Evolutionary conservation across 1,284 basidiomycete genomes (phyloP).

Genomic region (Amylostereum chailletii): DNA sequence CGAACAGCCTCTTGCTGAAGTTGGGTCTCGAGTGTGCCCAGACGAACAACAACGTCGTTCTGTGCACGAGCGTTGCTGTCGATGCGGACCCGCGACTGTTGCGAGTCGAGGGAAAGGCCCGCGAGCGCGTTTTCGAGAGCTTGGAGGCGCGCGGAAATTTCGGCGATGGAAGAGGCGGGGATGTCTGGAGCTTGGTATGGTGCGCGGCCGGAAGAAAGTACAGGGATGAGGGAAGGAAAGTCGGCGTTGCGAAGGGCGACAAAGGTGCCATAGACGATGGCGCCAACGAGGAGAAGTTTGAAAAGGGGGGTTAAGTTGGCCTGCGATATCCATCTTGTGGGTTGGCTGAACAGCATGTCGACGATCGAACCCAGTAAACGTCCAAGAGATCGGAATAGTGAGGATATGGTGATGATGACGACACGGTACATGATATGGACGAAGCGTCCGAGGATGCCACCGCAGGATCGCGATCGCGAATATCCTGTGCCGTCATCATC

Average conservation of each 20-base stretch:
- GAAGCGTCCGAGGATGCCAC: constrained; percentile 33
- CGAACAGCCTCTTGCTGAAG: constrained; percentile 47
- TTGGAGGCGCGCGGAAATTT: constrained; percentile 54
- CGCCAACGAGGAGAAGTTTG: constrained; percentile 32
- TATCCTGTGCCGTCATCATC: constrained; percentile 4
- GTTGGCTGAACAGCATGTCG: constrained; percentile 37
- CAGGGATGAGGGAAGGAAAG: constrained; percentile 17
- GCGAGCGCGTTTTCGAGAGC: constrained; percentile 56
- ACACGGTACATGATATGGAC: constrained; percentile 27
- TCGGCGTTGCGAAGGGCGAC: constrained; percentile 30
- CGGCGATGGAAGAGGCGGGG: constrained; percentile 61
- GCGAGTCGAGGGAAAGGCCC: constrained; percentile 43
- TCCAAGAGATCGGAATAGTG: constrained; percentile 31
- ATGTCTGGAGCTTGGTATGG: constrained; percentile 37
- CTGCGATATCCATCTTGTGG: constrained; percentile 28
- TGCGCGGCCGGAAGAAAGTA: constrained; percentile 21
- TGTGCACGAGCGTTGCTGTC: constrained; percentile 42
- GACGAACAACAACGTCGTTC: constrained; percentile 39
- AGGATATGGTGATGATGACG: constrained; percentile 14
- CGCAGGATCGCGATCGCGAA: constrained; percentile 29
- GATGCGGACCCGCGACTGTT: constrained; percentile 37
- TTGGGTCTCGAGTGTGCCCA: constrained; percentile 48
- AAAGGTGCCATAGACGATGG: constrained; percentile 34
- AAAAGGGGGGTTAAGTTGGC: constrained; percentile 23
- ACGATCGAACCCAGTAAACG: constrained; percentile 34